phyloP scores from a whole-genome alignment of 2,329 filamentous ascomycete species.

The Emergomyces pasteurianus region DNA sequence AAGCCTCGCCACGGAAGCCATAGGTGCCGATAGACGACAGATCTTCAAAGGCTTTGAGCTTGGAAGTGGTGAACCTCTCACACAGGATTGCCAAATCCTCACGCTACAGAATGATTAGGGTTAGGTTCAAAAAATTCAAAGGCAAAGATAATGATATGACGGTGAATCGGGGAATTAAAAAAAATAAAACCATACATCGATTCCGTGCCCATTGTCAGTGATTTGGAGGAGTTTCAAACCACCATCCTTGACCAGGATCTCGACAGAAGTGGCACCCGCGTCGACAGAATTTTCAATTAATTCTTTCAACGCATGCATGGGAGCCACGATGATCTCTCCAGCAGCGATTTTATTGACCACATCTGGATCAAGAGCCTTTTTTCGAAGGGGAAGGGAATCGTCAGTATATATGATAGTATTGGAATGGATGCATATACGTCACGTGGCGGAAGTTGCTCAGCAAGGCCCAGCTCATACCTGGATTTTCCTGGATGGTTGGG shows the following conservation, averaged over 20 bases:
- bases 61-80: slow-evolving; percentile 93
- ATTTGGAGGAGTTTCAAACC: slow-evolving; percentile 93
- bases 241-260: slow-evolving; percentile 87
- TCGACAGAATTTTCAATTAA: slow-evolving; percentile 95
- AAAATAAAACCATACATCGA: slow-evolving; percentile 54
- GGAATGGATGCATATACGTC: too few species aligned
- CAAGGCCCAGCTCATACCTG: slow-evolving; percentile 28
- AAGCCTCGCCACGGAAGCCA: slow-evolving; percentile 90
- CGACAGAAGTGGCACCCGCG: slow-evolving; percentile 83
- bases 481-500: slow-evolving; percentile 38
- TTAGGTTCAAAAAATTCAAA: neutral
- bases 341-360: slow-evolving; percentile 98
- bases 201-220: slow-evolving; percentile 92
- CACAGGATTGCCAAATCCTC: slow-evolving; percentile 87
- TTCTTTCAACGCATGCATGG: slow-evolving; percentile 91
- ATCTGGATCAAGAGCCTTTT: slow-evolving; percentile 70
- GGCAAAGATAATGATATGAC: neutral
- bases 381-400: neutral
- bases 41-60: slow-evolving; percentile 87
- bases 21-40: slow-evolving; percentile 83
- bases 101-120: slow-evolving; percentile 43
- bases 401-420: neutral
- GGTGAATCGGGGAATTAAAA: neutral
- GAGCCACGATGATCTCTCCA: slow-evolving; percentile 95
- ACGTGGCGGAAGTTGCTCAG: slow-evolving; percentile 14